A percentile compares a stretch with the other conserved stretches of the same genome.
Evolutionary conservation across 2,329 filamentous ascomycete genomes (phyloP).

Genomic region (Pyricularia pennisetigena): DNA sequence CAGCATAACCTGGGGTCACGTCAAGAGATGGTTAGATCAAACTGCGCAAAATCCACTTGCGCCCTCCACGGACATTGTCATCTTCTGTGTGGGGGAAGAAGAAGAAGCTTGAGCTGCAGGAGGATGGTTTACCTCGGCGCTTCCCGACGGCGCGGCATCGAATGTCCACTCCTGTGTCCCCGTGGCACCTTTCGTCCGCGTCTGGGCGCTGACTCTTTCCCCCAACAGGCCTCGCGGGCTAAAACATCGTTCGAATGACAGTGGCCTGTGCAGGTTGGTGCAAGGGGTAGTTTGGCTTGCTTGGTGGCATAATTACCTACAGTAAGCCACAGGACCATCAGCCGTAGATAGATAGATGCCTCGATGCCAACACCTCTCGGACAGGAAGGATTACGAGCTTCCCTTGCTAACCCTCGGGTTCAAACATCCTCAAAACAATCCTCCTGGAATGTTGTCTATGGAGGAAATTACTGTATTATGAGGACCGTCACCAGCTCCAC

Average conservation of each 20-base stretch:
- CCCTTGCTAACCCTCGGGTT: not conserved
- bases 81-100: not conserved
- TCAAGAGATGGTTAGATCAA: not conserved
- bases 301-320: not conserved
- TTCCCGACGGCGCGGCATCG: not conserved
- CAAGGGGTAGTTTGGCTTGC: not conserved
- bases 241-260: not conserved
- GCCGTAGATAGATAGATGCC: not conserved
- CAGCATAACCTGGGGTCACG: not conserved
- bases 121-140: not conserved
- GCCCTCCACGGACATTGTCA: not conserved
- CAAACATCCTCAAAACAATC: too few relatives aligned
- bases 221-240: not conserved
- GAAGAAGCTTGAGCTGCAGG: not conserved
- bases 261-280: not conserved
- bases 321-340: not conserved
- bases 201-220: not conserved
- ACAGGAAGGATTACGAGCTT: not conserved
- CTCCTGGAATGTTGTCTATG: too few relatives aligned
- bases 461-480: not conserved
- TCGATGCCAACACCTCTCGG: not conserved
- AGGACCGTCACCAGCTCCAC: not conserved
- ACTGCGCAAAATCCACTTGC: not conserved
- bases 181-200: not conserved
- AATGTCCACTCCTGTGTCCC: not conserved